Evolutionary conservation across 2,329 filamentous ascomycete genomes (phyloP).

Genomic region (Aquanectria penicillioides): DNA sequence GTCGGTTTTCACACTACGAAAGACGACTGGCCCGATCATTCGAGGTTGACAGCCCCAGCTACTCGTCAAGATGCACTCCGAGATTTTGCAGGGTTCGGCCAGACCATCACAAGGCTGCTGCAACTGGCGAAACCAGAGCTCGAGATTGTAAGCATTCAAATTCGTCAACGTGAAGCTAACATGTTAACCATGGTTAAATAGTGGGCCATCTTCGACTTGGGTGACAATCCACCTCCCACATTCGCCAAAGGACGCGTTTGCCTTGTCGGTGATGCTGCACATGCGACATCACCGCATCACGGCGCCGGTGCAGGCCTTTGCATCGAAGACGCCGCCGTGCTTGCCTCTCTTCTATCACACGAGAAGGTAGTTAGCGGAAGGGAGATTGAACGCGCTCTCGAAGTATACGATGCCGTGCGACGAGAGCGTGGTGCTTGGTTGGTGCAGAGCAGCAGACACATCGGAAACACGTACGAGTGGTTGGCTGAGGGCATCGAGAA

Average conservation of each 20-base stretch:
- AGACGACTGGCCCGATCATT: slow-evolving; percentile 42
- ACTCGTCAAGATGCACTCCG: slow-evolving; percentile 46
- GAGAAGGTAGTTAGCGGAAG: background rate
- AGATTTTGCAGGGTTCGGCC: slow-evolving; percentile 49
- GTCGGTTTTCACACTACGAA: slow-evolving; percentile 54
- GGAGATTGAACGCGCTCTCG: background rate
- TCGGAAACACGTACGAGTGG: slow-evolving; percentile 21
- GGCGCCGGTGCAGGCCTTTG: slow-evolving; percentile 18
- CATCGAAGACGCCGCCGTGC: slow-evolving; percentile 20
- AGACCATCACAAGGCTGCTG: slow-evolving; percentile 44
- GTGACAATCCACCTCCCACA: slow-evolving; percentile 11
- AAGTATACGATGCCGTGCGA: slow-evolving; percentile 9
- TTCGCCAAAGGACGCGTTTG: slow-evolving; percentile 10
- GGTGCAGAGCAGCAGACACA: slow-evolving; percentile 17
- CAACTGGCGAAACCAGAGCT: slow-evolving; percentile 41
- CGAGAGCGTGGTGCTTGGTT: slow-evolving; percentile 12
- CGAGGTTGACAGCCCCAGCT: slow-evolving; percentile 31
- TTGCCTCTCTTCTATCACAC: slow-evolving; percentile 2
- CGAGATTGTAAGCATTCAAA: slow-evolving; percentile 26
- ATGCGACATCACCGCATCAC: slow-evolving; percentile 21
- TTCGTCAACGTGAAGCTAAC: background rate
- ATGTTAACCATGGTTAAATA: background rate
- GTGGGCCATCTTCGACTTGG: slow-evolving; percentile 24
- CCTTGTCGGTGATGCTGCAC: slow-evolving; percentile 19
- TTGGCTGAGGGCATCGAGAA: slow-evolving; percentile 8